Evolutionary conservation across 208 protist genomes (phyloP), one percentile per base, ranked within the genome.

Genomic region (Trypanosoma lewisi): DNA sequence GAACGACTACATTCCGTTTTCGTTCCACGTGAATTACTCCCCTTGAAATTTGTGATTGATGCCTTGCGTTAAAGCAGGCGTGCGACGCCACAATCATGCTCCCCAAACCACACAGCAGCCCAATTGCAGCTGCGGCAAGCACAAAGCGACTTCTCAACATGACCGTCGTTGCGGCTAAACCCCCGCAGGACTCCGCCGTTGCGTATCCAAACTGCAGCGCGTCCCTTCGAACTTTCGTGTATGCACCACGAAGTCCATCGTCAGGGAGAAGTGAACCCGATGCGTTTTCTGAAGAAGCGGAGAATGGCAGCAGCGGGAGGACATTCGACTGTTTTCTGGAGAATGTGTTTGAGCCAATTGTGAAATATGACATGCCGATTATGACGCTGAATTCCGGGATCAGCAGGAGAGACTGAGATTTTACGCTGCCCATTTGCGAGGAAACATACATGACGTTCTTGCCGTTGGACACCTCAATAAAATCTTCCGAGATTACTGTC

Each of bases 141-240:
- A 62, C 63, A 12, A 78, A 56, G 3, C 48, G 7, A 37, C 63
- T 55, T 17, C 75, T 21, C 4, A 19, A 52, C 21, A 54, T 55
- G 7, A 73, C 25, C 7, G 37, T 55, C 6, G 11, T n/a, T 4
- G 51, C 19, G 0, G 54, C 11, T 4, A 23, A 45, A 33, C 80
- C 80, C 21, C 62, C 62, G 56, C 83, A 89, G 6, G 44, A 7
- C 14, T 45, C 45, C 7, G 65, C 73, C 17, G 72, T 53, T 30
- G 81, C 83, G 52, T 79, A 89, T 44, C 82, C 82, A 17, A 84
- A 75, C 23, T 73, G 27, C 54, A 82, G 81, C 12, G 62, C 62
- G 57, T 84, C 58, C 9, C 31, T 52, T 11, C 58, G 37, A 0
- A 72, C 67, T 30, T 70, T 60, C 0, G 51, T n/a, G 62, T 74